Evolutionary conservation across 192 early-diverging fungal species (phyloP), one percentile per base, ranked within the genome.

Genomic region (Mortierella hygrophila): DNA sequence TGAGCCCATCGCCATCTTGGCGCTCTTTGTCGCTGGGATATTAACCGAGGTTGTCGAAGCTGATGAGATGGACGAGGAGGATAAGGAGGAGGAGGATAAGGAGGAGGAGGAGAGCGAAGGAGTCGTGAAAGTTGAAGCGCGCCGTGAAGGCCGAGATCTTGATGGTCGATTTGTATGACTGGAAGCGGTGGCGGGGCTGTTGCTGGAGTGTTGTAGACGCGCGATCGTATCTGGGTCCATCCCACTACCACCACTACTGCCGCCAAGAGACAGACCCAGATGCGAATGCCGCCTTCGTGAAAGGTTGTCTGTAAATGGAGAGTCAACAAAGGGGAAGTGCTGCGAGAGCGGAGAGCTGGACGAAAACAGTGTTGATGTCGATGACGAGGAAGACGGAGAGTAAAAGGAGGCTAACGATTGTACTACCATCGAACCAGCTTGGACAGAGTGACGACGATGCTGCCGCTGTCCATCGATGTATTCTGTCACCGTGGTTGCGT

Each of bases 331-430:
- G 60, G 29, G 32, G 10, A 65, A 26, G 29, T 65, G 60, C 29
- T 65, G 60, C 11, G 60, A 65, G 60, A 65, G 60, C 15, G n/a
- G 72, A 35, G 23, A n/a, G n/a, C n/a, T 57, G 55, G 55, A 57
- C 21, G 55, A 57, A n/a, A 57, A 57, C 6, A n/a, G 55, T 75
- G 54, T 11, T 63, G 54, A 75, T 41, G 74, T 60, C 13, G 40
- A 63, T 9, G 74, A 54, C 10, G 73, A 54, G 29, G 15, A 44
- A 21, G 74, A 3, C 0, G 74, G 37, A 32, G 40, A 44, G 9
- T 6, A 46, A 52, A 10, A 18, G 20, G 52, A 21, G n/a, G 71
- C 32, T 69, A 49, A n/a, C 38, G 68, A 40, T 52, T 26, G 8
- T 38, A 21, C 10, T 38, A 21, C 10, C 68, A 60, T 71, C 10